Evolutionary conservation across 805 yeast genomes (phyloP).

Genomic region (Candida odintsovae): DNA sequence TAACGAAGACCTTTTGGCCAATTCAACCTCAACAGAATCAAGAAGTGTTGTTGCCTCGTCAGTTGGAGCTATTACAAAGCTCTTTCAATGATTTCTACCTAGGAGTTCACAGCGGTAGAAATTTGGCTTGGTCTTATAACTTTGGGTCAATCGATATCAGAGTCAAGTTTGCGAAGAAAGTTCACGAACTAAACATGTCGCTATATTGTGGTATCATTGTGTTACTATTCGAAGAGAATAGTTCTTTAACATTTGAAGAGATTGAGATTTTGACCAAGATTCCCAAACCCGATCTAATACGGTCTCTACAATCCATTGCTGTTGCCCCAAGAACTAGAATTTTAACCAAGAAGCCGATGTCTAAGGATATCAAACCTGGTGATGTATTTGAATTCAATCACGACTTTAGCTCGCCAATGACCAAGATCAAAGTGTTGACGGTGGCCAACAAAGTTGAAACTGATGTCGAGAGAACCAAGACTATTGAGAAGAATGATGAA

Average conservation of each 20-base stretch:
- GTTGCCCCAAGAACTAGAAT: constrained; percentile 78
- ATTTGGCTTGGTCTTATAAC: constrained; percentile 72
- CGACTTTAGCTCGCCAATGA: constrained; percentile 59
- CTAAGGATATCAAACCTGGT: constrained; percentile 55
- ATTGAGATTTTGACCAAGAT: constrained; percentile 63
- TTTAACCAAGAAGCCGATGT: constrained; percentile 68
- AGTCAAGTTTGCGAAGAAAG: constrained; percentile 58
- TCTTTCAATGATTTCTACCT: constrained; percentile 48
- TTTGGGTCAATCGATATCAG: constrained; percentile 80
- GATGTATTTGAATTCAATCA: constrained; percentile 68
- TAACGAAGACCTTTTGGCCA: constrained; percentile 69
- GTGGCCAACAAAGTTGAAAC: constrained; percentile 43
- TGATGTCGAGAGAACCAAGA: constrained; percentile 35
- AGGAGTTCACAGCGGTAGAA: constrained; percentile 50
- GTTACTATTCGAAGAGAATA: constrained; percentile 61
- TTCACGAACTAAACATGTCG: constrained; percentile 77
- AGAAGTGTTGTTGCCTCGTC: constrained; percentile 37
- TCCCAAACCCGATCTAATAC: constrained; percentile 63
- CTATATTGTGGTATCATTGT: constrained; percentile 76
- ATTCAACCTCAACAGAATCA: constrained; percentile 31
- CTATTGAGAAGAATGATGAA: constrained; percentile 51
- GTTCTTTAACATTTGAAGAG: constrained; percentile 49
- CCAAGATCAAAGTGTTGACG: constrained; percentile 70
- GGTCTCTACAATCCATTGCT: constrained; percentile 79
- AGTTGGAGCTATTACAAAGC: constrained; percentile 34